These are phyloP conservation scores for Schrenkiella parvula DNA, from an alignment of 345 rosid genomes.

Conservation along the genomic window DNA sequence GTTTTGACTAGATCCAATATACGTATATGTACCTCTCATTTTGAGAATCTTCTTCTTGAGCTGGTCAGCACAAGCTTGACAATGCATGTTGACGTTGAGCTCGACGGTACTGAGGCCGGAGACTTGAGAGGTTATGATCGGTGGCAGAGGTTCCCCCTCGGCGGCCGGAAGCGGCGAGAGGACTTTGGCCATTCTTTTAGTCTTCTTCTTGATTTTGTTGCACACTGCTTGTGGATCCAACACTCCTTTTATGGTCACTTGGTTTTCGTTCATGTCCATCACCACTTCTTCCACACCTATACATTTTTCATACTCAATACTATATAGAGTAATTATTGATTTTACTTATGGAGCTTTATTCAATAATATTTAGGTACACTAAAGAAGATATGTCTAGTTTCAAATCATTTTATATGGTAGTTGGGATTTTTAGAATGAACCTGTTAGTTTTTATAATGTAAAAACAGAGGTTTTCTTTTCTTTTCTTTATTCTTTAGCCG, in stretches of 20 bases:
- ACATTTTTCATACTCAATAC: not conserved
- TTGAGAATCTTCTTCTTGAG: constrained; percentile 78
- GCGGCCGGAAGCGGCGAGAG: constrained; percentile 71
- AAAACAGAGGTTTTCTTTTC: not conserved
- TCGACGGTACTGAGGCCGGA: constrained; percentile 63
- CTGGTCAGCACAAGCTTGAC: constrained; percentile 91
- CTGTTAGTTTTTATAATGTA: not conserved
- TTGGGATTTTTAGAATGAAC: constrained; percentile 1
- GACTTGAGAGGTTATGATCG: constrained; percentile 62
- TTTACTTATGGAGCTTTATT: not conserved
- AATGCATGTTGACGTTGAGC: constrained; percentile 87
- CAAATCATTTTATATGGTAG: not conserved
- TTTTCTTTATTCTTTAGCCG: not conserved
- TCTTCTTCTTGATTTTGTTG: constrained; percentile 65
- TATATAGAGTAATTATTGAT: not conserved
- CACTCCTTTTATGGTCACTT: constrained; percentile 74
- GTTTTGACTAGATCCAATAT: not conserved
- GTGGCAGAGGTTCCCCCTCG: constrained; percentile 73
- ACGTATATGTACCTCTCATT: constrained; percentile 71
- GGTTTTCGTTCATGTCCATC: constrained; percentile 68
- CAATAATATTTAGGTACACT: not conserved
- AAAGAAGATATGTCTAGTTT: not conserved
- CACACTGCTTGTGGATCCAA: constrained; percentile 81
- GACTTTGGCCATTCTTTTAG: constrained; percentile 70
- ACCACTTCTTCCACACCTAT: constrained; percentile 84